These are phyloP conservation scores for Neurospora cerealis DNA, from an alignment of 495 filamentous ascomycete genomes.

Conservation along the genomic window DNA sequence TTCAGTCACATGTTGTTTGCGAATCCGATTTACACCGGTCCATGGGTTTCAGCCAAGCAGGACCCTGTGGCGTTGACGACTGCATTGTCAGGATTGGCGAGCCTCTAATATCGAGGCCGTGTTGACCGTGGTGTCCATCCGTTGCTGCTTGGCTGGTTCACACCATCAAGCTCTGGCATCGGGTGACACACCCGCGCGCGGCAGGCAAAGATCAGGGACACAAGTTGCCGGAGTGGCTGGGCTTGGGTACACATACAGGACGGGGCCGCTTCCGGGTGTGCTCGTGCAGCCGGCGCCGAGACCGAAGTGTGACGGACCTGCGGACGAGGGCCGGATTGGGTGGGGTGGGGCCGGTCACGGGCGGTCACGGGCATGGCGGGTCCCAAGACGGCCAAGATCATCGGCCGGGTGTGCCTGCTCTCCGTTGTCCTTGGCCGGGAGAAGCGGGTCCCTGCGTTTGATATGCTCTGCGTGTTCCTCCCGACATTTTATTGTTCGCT, in stretches of 20 bases:
- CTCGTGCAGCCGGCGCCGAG: background rate
- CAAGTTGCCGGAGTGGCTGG: background rate
- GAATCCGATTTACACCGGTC: background rate
- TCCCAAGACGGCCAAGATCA: conserved; percentile 1
- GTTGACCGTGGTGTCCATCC: background rate
- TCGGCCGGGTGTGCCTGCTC: conserved; percentile 2
- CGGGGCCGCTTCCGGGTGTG: background rate
- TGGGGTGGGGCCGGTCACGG: background rate
- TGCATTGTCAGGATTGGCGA: background rate
- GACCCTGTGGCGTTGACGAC: background rate
- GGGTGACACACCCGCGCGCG: background rate
- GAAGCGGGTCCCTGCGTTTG: background rate
- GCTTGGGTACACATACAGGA: background rate
- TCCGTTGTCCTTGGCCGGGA: background rate
- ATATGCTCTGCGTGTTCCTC: background rate
- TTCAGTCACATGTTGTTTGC: background rate
- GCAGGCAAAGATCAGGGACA: background rate
- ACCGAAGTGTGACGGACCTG: background rate
- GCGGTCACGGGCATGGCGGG: background rate
- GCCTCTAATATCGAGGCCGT: background rate
- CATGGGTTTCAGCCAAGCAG: background rate
- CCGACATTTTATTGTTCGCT: no score
- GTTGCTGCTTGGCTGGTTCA: background rate
- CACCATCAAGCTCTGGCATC: background rate
- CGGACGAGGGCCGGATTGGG: background rate